Base-by-base conservation (phyloP, 345 rosid species). In the Rhizophora mangle region DNA sequence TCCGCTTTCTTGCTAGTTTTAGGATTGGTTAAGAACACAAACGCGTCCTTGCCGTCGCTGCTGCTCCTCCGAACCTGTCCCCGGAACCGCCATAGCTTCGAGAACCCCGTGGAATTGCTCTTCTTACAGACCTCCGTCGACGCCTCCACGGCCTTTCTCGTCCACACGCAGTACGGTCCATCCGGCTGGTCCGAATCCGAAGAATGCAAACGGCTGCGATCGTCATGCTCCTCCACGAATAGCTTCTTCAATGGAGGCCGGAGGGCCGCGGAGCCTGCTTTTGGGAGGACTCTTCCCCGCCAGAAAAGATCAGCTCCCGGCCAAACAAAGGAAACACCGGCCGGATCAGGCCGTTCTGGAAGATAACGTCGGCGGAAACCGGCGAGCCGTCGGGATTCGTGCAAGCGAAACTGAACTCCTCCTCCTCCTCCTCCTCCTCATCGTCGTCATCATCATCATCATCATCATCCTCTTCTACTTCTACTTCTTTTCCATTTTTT, bases 61-160 rank as follows among this genome's bases (percentile, higher is more conserved):
- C 32, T 82, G 74, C 86, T 80, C 61, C 89, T 62, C 7, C 26
- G 68, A 7, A 57, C 68, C 37, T 76, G 72, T 64, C 80, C 89
- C 51, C 85, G 67, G 36, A 83, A 62, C 76, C 84, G 66, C 83
- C 85, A 78, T 7, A 80, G 79, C 85, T 75, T 86, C n/a, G 84
- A 83, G 75, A 76, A 83, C 64, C 87, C 87, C 24, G 85, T 86
- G 31, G 87, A 86, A 78, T 80, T 80, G 78, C 89, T 86, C 79
- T 86, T 86, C 68, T 73, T 72, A 60, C 84, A 82, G 0, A 39
- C 47, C 64, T 65, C 80, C 46, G 71, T 75, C 43, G 82, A 62
- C 52, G 78, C 62, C 59, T 30, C 67, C 30, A 72, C 73, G 6
- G 76, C 67, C 53, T 65, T 81, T 60, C 79, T 71, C 49, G 27